Evolutionary conservation across 495 filamentous ascomycete species (phyloP), one percentile per base, ranked within the genome.

Genomic region (Geoglossum glabrum): DNA sequence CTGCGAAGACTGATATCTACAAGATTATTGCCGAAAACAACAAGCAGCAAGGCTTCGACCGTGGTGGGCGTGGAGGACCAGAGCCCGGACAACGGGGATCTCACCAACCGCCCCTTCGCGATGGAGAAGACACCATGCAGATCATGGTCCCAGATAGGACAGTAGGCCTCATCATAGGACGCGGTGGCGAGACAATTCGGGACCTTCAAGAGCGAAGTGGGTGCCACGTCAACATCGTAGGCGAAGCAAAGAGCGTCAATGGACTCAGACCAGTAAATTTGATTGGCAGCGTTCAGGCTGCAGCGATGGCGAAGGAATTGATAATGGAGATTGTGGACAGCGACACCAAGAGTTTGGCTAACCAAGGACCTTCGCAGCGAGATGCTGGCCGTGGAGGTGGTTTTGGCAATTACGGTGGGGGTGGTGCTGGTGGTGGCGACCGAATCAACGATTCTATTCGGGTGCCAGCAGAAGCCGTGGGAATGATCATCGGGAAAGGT

Each of bases 91-190:
- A 63, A 59, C 13, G 56, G 58, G 50, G 57, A 13, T 34, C 31
- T 21, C 66, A 69, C 55, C 73, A 75, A 54, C 74, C 79, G 43
- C 70, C 76, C 17, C 70, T 83, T 46, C 76, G 81, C 54, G 82
- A 82, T 54, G 81, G 82, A 55, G 86, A 90, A 66, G 81, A 85
- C 57, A 82, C 75, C 58, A 78, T 81, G 49, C 83, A 89, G 68
- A 88, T 92, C 60, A 87, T 90, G 81, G 86, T 92, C 8, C 86
- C 86, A n/a, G 87, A 90, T 69, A 77, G 85, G 59, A 90, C 86
- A 2, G 86, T 90, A 56, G 86, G 86, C 57, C 72, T 90, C 31
- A 90, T 90, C 60, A 90, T 90, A 61, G 86, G 86, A 25, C 79
- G 86, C 49, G 86, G 85, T 23, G 86, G 86, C 28, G 86, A 90